These are phyloP conservation scores for Skeletonema costatum DNA, from an alignment of 108 stramenopile species.

Conservation along the genomic window DNA sequence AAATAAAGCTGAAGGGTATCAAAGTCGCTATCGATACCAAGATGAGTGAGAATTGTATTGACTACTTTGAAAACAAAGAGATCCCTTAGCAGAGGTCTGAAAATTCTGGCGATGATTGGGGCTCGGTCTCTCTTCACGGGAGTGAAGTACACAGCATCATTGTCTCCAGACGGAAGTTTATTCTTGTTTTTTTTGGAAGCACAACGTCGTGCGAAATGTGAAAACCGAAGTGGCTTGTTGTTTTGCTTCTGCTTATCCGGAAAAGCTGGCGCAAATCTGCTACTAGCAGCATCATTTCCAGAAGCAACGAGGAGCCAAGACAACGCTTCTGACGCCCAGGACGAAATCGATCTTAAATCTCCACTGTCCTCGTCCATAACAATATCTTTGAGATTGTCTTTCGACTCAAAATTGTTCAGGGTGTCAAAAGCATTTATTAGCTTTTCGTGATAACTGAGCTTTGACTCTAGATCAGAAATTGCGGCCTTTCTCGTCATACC, in stretches of 20 bases:
- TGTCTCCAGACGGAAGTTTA: slow-evolving; percentile 1
- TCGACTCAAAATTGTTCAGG: slow-evolving; percentile 65
- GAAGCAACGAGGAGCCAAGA: slow-evolving; percentile 48
- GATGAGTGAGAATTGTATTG: slow-evolving; percentile 57
- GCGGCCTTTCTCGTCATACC: slow-evolving; percentile 27
- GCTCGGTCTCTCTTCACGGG: slow-evolving; percentile 64
- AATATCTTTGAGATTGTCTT: slow-evolving; percentile 6
- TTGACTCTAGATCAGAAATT: slow-evolving; percentile 50
- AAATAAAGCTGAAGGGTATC: slow-evolving; percentile 72
- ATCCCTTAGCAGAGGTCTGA: slow-evolving; percentile 71
- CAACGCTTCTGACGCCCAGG: slow-evolving; percentile 51
- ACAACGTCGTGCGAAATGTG: slow-evolving; percentile 43
- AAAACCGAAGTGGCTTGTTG: slow-evolving; percentile 36
- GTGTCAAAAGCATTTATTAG: slow-evolving; percentile 60
- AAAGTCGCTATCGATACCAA: slow-evolving; percentile 62
- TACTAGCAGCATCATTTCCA: slow-evolving; percentile 20
- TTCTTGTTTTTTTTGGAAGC: slow-evolving; percentile 14
- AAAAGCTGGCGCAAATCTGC: slow-evolving; percentile 14
- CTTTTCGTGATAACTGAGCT: slow-evolving; percentile 58
- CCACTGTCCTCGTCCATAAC: slow-evolving; percentile 15
- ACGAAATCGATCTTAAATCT: slow-evolving; percentile 10
- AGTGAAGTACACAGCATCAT: slow-evolving; percentile 55
- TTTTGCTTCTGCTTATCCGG: slow-evolving; percentile 1
- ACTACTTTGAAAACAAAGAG: slow-evolving; percentile 76
- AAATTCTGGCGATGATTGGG: slow-evolving; percentile 65